Evolutionary conservation across 768 basidiomycete genomes (phyloP).

Genomic region (Kwoniella newhampshirensis): DNA sequence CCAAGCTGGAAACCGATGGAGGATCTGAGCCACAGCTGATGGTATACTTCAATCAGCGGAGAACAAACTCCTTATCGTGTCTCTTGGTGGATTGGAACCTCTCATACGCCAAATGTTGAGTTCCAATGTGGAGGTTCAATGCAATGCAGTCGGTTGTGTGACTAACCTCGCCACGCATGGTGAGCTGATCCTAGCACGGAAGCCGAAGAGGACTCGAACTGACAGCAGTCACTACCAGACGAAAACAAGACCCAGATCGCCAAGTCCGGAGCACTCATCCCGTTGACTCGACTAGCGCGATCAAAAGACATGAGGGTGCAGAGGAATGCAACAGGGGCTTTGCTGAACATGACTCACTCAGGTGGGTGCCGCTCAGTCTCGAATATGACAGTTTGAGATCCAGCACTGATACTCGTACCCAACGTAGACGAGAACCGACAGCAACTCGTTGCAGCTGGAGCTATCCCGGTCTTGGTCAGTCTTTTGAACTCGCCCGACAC

Average conservation of each 20-base stretch:
- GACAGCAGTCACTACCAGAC: slow-evolving; percentile 58
- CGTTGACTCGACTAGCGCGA: slow-evolving; percentile 88
- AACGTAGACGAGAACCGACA: slow-evolving; percentile 92
- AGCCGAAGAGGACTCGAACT: not conserved
- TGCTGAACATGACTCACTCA: slow-evolving; percentile 99
- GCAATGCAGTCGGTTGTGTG: slow-evolving; percentile 98
- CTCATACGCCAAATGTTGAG: slow-evolving; percentile 98
- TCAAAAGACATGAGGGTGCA: slow-evolving; percentile 99
- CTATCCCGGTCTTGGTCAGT: slow-evolving; percentile 93
- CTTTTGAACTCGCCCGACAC: slow-evolving; percentile 93
- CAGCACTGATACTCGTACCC: not conserved
- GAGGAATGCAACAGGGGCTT: slow-evolving; percentile 94
- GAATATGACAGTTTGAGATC: not conserved
- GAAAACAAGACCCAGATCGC: slow-evolving; percentile 99
- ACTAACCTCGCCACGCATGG: slow-evolving; percentile 98
- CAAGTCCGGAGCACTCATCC: slow-evolving; percentile 97
- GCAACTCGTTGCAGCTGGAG: slow-evolving; percentile 96
- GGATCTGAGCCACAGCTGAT: too few relatives aligned
- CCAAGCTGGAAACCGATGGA: too few relatives aligned
- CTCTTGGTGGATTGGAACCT: slow-evolving; percentile 94
- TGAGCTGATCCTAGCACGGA: slow-evolving; percentile 53
- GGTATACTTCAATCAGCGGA: slow-evolving; percentile 65
- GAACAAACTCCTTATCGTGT: slow-evolving; percentile 98
- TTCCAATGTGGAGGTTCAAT: slow-evolving; percentile 98
- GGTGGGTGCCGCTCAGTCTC: slow-evolving; percentile 60